A percentile compares a stretch with the other conserved stretches of the same genome.
Conservation (phyloP, 2,329 filamentous ascomycete genomes). For the Trichoderma cornu-damae region DNA sequence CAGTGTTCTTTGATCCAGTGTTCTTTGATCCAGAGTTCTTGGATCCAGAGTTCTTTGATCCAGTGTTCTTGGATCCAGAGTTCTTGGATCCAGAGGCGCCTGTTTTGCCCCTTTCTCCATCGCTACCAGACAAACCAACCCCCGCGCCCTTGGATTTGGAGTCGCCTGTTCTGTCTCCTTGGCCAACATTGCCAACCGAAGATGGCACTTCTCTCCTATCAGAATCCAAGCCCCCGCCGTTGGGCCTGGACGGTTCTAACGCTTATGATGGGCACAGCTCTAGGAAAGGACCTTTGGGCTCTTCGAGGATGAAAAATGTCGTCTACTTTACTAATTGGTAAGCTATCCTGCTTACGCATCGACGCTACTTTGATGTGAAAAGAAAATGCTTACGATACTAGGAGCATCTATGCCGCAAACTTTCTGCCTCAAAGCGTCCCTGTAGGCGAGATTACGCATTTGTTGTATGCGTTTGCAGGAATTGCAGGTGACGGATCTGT, state of each 20-base stretch:
- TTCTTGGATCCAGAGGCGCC: neutral
- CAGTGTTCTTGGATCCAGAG: too few relatives aligned
- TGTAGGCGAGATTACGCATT: conserved; percentile 63
- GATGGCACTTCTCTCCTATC: neutral
- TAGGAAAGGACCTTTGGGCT: neutral
- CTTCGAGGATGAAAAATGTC: conserved; percentile 32
- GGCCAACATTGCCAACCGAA: neutral
- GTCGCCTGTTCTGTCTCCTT: neutral
- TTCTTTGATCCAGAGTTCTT: too few relatives aligned
- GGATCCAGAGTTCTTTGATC: too few relatives aligned
- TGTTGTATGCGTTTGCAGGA: conserved; percentile 57
- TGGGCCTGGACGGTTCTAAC: neutral
- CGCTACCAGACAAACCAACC: neutral
- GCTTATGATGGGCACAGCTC: neutral
- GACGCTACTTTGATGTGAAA: conserved; percentile 58
- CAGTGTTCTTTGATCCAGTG: too few relatives aligned
- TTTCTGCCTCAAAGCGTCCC: conserved; percentile 67
- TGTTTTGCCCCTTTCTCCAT: neutral
- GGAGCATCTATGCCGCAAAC: conserved; percentile 63
- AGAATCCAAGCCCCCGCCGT: neutral
- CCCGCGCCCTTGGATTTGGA: neutral
- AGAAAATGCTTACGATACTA: conserved; percentile 27
- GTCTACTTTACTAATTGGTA: conserved; percentile 55
- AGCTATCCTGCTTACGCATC: conserved; percentile 46
- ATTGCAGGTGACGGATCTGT: conserved; percentile 44